A percentile compares a stretch with the other conserved stretches of the same genome.
These are phyloP conservation scores for Trichoderma endophyticum DNA, from an alignment of 2,329 filamentous ascomycete genomes.

Conservation along the genomic window DNA sequence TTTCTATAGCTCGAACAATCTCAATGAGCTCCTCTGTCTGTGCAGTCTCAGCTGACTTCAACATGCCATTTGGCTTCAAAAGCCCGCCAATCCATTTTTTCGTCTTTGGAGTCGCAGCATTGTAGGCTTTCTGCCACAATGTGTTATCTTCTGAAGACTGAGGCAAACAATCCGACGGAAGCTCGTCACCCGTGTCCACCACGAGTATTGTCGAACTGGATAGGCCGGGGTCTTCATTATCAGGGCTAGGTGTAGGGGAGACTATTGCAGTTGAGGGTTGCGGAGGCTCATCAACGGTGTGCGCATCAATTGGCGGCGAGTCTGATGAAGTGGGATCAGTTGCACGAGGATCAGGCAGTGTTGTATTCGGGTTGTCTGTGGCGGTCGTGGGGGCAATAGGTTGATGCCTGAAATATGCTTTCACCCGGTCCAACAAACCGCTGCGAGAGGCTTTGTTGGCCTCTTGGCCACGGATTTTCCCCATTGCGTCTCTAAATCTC, in stretches of 20 bases:
- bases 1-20: background rate
- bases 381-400: background rate
- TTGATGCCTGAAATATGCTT: background rate
- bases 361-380: background rate
- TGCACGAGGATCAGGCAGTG: background rate
- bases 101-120: background rate
- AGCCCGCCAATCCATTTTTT: background rate
- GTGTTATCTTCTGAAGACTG: background rate
- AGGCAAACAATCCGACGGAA: background rate
- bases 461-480: background rate
- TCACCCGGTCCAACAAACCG: background rate
- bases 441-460: background rate
- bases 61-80: background rate
- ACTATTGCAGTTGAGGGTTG: background rate
- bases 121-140: background rate
- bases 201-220: background rate
- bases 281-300: background rate
- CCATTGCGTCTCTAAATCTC: background rate
- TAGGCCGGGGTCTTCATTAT: background rate
- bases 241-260: background rate
- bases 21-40: background rate
- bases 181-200: background rate
- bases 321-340: background rate
- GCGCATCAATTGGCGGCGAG: background rate
- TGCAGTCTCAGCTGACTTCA: background rate